Evolutionary conservation across 2,329 filamentous ascomycete species (phyloP), one percentile per base, ranked within the genome.

Genomic region (Leptosphaerulina australis): DNA sequence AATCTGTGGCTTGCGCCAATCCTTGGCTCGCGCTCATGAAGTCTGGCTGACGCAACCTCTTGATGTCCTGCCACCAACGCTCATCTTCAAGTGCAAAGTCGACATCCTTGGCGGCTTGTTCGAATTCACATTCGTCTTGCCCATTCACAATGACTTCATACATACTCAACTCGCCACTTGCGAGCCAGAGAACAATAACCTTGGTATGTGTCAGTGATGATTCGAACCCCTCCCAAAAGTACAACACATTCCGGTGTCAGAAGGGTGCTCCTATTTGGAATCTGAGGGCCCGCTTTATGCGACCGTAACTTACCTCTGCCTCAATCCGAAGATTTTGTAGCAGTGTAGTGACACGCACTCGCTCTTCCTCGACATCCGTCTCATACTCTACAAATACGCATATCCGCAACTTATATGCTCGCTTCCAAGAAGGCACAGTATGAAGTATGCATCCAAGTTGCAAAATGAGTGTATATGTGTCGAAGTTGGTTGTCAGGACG

Each of bases 321-420:
- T 91, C 83, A 37, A 96, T 96, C 12, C 91, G 81, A 7, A 96
- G 73, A 67, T 93, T 95, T 17, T 90, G 88, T 0, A 96, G 78
- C 2, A 96, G 77, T 1, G 87, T 83, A 51, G 83, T 83, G 12
- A 95, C 87, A 48, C 90, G 79, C 1, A 81, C 82, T 26, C 83
- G 79, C 70, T 96, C 91, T 70, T 95, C 88, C 29, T 88, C 83
- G 0, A 96, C 86, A 59, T 96, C 91, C 20, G 80, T 84, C 67
- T 94, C 90, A 60, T 95, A 95, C 66, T 96, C 91, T 15, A 96
- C 91, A 69, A 96, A 96, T 0, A 95, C 90, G 44, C 88, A 83
- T 3, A 96, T 88, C 29, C 91, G 85, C 6, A 95, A 74, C 30
- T 78, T 81, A 68, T 89, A 94, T 0, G 80, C 81, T 43, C 83